These are phyloP conservation scores for Pichia kluyveri DNA, from an alignment of 805 yeast genomes.

Conservation along the genomic window DNA sequence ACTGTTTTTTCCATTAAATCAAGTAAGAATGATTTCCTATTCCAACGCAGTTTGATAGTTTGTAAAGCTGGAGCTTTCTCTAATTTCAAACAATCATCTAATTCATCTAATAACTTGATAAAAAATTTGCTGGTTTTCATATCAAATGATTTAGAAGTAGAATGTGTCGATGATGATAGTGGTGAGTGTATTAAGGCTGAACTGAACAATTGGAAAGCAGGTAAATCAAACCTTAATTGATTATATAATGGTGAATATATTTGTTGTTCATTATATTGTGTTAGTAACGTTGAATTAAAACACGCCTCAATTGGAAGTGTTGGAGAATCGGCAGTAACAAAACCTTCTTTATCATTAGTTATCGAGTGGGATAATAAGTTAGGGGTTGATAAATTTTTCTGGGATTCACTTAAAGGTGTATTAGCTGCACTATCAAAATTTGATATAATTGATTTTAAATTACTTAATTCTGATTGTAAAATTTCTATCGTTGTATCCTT, in stretches of 20 bases:
- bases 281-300: slow-evolving; percentile 12
- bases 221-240: slow-evolving; percentile 35
- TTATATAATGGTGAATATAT: slow-evolving; percentile 25
- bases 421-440: slow-evolving; percentile 15
- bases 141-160: slow-evolving; percentile 5
- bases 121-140: slow-evolving; percentile 51
- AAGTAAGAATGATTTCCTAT: slow-evolving; percentile 47
- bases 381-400: not conserved
- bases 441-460: slow-evolving; percentile 52
- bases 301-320: slow-evolving; percentile 8
- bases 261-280: slow-evolving; percentile 16
- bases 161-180: not conserved
- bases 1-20: slow-evolving; percentile 74
- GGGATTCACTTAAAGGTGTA: not conserved
- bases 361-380: not conserved
- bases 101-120: slow-evolving; percentile 62
- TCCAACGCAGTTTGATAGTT: slow-evolving; percentile 41
- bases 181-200: slow-evolving; percentile 24
- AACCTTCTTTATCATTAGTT: not conserved
- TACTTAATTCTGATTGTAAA: slow-evolving; percentile 57
- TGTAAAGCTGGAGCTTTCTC: slow-evolving; percentile 48
- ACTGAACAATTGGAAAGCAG: slow-evolving; percentile 36
- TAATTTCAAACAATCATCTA: slow-evolving; percentile 62
- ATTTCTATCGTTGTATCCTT: slow-evolving; percentile 58
- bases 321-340: not conserved